A percentile compares a stretch with the other conserved stretches of the same genome.
Evolutionary conservation across 2,329 filamentous ascomycete genomes (phyloP).

Genomic region (Diaporthe velutina): DNA sequence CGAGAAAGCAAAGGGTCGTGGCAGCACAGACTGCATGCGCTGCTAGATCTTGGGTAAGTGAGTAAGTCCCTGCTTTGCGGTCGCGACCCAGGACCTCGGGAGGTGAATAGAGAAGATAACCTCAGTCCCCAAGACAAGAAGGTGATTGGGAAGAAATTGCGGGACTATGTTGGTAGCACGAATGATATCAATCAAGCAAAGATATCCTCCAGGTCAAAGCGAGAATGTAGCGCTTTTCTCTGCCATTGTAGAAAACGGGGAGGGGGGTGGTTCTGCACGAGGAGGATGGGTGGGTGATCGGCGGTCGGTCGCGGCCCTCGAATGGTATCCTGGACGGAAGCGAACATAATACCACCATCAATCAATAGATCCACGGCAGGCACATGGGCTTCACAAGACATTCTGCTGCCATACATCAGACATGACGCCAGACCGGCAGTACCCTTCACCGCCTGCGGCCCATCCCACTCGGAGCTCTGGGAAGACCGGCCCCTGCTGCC

Average conservation of each 20-base stretch:
- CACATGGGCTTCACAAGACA: not conserved
- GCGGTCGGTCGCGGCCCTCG: conserved; percentile 3
- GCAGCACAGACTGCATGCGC: not conserved
- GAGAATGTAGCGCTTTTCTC: not conserved
- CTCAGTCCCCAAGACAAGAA: too few species aligned
- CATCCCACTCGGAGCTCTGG: conserved; percentile 27
- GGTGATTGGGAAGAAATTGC: not conserved
- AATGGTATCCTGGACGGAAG: not conserved
- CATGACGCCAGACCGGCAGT: conserved; percentile 24
- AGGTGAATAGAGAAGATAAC: not conserved
- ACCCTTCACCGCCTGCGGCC: conserved; percentile 20
- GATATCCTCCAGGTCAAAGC: not conserved
- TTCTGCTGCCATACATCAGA: conserved; percentile 3
- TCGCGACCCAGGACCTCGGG: not conserved
- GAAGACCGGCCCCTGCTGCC: not conserved
- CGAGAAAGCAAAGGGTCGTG: not conserved
- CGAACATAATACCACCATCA: not conserved
- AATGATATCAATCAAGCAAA: not conserved
- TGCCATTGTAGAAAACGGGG: conserved; percentile 3
- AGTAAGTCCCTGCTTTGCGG: too few species aligned
- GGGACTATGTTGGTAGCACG: not conserved
- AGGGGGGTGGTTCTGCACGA: conserved; percentile 6
- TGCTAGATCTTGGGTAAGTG: not conserved
- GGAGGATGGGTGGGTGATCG: conserved; percentile 14
- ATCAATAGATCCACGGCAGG: not conserved